Percentiles rank a stretch among this genome's conserved stretches.
These are phyloP conservation scores for Boletus tylopilopsis DNA, from an alignment of 768 basidiomycete species.

Conservation along the genomic window DNA sequence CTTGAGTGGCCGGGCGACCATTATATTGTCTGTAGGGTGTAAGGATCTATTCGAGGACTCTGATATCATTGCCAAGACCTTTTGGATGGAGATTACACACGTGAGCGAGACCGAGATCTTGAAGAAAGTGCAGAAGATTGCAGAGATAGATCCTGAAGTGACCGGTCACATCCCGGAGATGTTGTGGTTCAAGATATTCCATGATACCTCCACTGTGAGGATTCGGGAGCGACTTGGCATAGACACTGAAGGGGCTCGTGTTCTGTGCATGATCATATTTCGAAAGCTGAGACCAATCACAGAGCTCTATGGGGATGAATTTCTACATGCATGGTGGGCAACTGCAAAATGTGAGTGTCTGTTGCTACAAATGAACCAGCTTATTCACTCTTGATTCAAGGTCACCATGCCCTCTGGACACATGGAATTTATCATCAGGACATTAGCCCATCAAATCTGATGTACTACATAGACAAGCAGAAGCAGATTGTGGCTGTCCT, in stretches of 20 bases:
- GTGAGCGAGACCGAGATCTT: too few relatives aligned
- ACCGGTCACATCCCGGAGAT: too few relatives aligned
- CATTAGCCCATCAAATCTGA: constrained; percentile 3
- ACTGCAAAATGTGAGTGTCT: constrained; percentile 1
- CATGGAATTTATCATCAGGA: not conserved
- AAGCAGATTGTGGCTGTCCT: too few relatives aligned
- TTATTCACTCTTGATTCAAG: not conserved
- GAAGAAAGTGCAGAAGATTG: too few relatives aligned
- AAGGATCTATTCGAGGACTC: too few relatives aligned
- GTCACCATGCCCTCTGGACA: constrained; percentile 7
- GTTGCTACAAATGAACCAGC: too few relatives aligned
- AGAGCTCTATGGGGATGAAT: not conserved
- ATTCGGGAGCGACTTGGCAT: not conserved
- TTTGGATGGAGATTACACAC: too few relatives aligned
- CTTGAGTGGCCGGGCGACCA: constrained; percentile 6
- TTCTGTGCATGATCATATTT: constrained; percentile 1
- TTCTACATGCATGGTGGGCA: constrained; percentile 1
- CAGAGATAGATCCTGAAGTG: too few relatives aligned
- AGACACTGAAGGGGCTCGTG: not conserved
- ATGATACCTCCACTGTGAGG: too few relatives aligned
- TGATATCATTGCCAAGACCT: too few relatives aligned
- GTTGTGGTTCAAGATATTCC: too few relatives aligned
- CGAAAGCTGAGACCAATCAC: not conserved
- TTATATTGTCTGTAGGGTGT: constrained; percentile 1
- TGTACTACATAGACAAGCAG: too few relatives aligned